Evolutionary conservation across 148 eudicot genomes (phyloP).

Genomic region (Hydrangea macrophylla): DNA sequence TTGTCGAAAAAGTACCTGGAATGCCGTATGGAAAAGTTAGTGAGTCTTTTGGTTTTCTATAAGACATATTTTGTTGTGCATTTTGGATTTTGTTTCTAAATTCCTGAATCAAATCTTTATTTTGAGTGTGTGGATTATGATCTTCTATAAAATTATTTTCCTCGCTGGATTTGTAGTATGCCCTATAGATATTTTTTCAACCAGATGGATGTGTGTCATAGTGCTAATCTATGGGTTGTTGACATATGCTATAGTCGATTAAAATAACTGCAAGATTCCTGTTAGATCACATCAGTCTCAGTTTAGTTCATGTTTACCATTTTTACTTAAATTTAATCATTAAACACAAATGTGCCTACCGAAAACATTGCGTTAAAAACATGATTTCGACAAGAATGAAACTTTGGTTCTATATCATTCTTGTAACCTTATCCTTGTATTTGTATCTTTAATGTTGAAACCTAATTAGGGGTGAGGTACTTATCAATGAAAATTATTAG

Average conservation of each 20-base stretch:
- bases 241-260: not conserved
- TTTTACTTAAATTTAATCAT: not conserved
- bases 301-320: not conserved
- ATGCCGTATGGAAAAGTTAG: slow-evolving; percentile 94
- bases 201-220: too few relatives aligned
- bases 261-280: not conserved
- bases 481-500: not conserved
- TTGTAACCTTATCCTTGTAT: too few relatives aligned
- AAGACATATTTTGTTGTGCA: not conserved
- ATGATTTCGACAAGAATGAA: not conserved
- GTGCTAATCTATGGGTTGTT: not conserved
- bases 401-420: too few relatives aligned
- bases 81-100: not conserved
- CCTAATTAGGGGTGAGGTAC: too few relatives aligned
- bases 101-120: not conserved
- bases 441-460: too few relatives aligned
- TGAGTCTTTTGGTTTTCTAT: not conserved
- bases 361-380: not conserved
- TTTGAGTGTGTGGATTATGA: not conserved
- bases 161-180: not conserved
- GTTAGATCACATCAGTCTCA: not conserved
- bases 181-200: not conserved
- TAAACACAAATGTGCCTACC: not conserved
- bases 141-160: not conserved
- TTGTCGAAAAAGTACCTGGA: slow-evolving; percentile 81